Percentiles rank a stretch among this genome's conserved stretches.
Conservation (phyloP, 805 yeast species). For the Teunomyces atbi region DNA sequence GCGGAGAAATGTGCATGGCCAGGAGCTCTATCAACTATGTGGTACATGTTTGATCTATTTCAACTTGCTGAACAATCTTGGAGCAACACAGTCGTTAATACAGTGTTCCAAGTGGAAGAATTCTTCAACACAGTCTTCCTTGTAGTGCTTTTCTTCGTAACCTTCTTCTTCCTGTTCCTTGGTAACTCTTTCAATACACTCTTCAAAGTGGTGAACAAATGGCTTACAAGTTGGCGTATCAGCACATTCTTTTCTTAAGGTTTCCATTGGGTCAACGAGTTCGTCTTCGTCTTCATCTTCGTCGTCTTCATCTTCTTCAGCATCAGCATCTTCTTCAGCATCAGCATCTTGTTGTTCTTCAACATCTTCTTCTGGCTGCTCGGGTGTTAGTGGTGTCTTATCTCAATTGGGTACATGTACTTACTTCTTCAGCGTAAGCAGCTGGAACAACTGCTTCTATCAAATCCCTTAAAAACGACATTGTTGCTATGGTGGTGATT, state of each 20-base stretch:
- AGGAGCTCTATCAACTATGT: constrained; percentile 3
- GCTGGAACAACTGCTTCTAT: constrained; percentile 79
- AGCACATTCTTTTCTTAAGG: constrained; percentile 57
- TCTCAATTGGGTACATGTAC: constrained; percentile 15
- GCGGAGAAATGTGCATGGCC: constrained; percentile 1
- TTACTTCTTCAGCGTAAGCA: constrained; percentile 78
- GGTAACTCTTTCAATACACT: constrained; percentile 94
- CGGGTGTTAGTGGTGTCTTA: constrained; percentile 13
- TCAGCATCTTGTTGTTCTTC: constrained; percentile 21
- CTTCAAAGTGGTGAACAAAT: constrained; percentile 84
- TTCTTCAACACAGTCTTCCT: constrained; percentile 98
- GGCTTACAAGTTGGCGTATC: constrained; percentile 66
- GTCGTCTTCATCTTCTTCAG: constrained; percentile 54
- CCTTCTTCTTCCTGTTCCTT: constrained; percentile 81
- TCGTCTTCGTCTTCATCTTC: constrained; percentile 71
- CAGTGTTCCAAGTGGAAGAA: constrained; percentile 96
- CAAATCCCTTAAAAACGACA: constrained; percentile 64
- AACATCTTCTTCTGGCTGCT: constrained; percentile 27
- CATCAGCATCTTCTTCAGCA: constrained; percentile 39
- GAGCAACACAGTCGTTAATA: constrained; percentile 87
- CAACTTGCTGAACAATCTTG: constrained; percentile 82
- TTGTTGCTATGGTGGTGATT: constrained; percentile 12
- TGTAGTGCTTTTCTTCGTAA: constrained; percentile 74
- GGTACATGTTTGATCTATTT: constrained; percentile 46
- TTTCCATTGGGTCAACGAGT: constrained; percentile 47